These are phyloP conservation scores for Microstroma glucosiphilum DNA, from an alignment of 1,284 basidiomycete genomes.

Conservation along the genomic window DNA sequence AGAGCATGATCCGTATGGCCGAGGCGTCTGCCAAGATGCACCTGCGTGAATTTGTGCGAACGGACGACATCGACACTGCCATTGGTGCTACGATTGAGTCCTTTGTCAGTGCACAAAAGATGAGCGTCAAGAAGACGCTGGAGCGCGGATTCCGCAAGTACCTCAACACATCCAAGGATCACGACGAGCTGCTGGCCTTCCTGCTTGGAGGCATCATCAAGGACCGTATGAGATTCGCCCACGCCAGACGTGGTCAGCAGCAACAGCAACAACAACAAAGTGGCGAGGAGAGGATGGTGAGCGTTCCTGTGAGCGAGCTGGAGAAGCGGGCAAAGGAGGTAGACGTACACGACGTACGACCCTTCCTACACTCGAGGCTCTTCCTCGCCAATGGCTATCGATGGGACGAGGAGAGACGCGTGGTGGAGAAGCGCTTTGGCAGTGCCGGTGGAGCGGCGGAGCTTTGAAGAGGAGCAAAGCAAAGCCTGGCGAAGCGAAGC, in stretches of 20 bases:
- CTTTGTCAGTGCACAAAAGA: slow-evolving; percentile 94
- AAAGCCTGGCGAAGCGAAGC: too few relatives aligned
- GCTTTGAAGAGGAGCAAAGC: background rate
- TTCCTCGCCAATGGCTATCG: slow-evolving; percentile 87
- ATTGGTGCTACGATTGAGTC: slow-evolving; percentile 90
- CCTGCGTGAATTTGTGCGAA: slow-evolving; percentile 85
- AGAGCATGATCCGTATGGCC: slow-evolving; percentile 98
- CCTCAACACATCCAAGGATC: slow-evolving; percentile 80
- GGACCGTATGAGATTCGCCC: slow-evolving; percentile 73
- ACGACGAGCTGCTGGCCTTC: slow-evolving; percentile 91
- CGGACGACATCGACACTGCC: slow-evolving; percentile 93
- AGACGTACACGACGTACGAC: slow-evolving; percentile 81
- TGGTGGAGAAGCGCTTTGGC: slow-evolving; percentile 44
- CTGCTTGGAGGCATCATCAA: slow-evolving; percentile 89
- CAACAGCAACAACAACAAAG: slow-evolving; percentile 56
- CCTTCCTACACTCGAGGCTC: slow-evolving; percentile 77
- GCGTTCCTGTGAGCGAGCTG: slow-evolving; percentile 43
- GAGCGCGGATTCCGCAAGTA: slow-evolving; percentile 92
- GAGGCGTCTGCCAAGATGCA: slow-evolving; percentile 99
- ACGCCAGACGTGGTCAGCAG: slow-evolving; percentile 17
- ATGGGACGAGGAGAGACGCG: slow-evolving; percentile 32
- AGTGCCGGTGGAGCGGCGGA: background rate
- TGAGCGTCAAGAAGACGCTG: slow-evolving; percentile 94
- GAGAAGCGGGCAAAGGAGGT: slow-evolving; percentile 71
- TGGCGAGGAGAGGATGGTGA: slow-evolving; percentile 17